Base-by-base conservation (phyloP, 345 rosid genomes). In the Euphorbia peplus region DNA sequence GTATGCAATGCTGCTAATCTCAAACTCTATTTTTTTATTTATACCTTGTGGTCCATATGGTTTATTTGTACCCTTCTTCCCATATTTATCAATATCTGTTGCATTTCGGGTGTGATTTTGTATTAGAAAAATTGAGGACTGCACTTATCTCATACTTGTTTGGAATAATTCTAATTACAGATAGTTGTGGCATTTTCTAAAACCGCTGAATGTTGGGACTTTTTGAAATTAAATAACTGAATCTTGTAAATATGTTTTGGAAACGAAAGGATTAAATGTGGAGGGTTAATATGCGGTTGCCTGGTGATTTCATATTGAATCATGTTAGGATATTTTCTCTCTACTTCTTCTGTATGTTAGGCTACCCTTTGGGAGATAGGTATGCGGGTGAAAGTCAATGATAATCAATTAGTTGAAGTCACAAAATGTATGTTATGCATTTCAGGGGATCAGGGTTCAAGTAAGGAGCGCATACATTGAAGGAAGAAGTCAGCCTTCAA, bases 391-490 rank as follows among this genome's bases (percentile, higher is more conserved):
- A 18, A 61, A 46, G 30, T 15, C 41, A 11, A 39, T 14, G n/a
- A 10, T 44, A 44, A 44, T 46, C 4, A 14, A 41, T 41, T 21
- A 22, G 21, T 35, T 3, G 30, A 44, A 46, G 19, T 58, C 42
- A 16, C 32, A 44, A 44, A 48, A 16, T 63, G 32, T 32, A 16
- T 37, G n/a, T 24, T 19, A 63, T 58, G 50, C 57, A 53, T 82
- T 66, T 30, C 84, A 89, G 91, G 95, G 91, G 39, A 76, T 89
- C 78, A 82, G 83, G 76, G 82, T 84, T 80, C 87, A 89, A 84
- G 85, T 89, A 47, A 80, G 86, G 81, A 89, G 95, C 21, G 88
- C 83, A 29, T 89, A 82, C 78, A 84, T 87, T 13, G 92, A 87
- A 73, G 82, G 80, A 51, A 77, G 88, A 57, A 89, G 92, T 76